phyloP scores from a whole-genome alignment of 2,329 filamentous ascomycete species.

The Stachybotrys chlorohalonatus region DNA sequence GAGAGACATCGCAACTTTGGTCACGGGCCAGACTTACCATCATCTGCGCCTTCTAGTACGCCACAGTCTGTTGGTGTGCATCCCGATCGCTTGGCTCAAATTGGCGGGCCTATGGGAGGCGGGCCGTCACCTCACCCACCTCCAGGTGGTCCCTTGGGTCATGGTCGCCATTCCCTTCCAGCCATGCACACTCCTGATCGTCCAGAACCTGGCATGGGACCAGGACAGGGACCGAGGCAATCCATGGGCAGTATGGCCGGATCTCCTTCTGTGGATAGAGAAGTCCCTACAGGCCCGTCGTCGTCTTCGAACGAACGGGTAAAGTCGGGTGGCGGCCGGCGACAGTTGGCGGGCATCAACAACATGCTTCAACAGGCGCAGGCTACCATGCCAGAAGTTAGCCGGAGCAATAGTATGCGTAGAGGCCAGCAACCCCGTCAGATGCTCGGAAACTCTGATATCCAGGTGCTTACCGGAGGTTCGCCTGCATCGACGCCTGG shows the following conservation, averaged over 20 bases:
- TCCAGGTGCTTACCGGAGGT: slow-evolving; percentile 45
- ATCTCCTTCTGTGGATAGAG: slow-evolving; percentile 14
- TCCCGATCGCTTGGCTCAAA: slow-evolving; percentile 41
- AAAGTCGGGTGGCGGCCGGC: slow-evolving; percentile 29
- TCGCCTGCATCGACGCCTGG: slow-evolving; percentile 40
- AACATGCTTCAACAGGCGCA: slow-evolving; percentile 46
- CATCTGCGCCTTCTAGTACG: slow-evolving; percentile 13
- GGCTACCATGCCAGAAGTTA: slow-evolving; percentile 27
- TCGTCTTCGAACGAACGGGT: slow-evolving; percentile 25
- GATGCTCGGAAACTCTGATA: slow-evolving; percentile 43
- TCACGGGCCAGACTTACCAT: slow-evolving; percentile 11
- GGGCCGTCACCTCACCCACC: slow-evolving; percentile 25
- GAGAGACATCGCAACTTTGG: slow-evolving; percentile 33
- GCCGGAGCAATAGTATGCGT: slow-evolving; percentile 24
- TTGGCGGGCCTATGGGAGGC: slow-evolving; percentile 21
- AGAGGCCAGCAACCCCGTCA: slow-evolving; percentile 24
- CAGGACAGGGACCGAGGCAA: slow-evolving; percentile 13
- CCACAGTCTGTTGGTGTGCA: slow-evolving; percentile 29
- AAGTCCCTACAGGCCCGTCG: slow-evolving; percentile 25
- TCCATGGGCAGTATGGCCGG: slow-evolving; percentile 12
- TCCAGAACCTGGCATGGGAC: slow-evolving; percentile 8
- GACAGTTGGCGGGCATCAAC: slow-evolving; percentile 52
- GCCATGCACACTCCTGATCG: slow-evolving; percentile 22
- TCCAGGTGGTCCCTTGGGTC: slow-evolving; percentile 13
- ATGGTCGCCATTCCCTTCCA: slow-evolving; percentile 21